These are phyloP conservation scores for Pittosporum tobira DNA, from an alignment of 129 eudicot genomes.

Conservation along the genomic window DNA sequence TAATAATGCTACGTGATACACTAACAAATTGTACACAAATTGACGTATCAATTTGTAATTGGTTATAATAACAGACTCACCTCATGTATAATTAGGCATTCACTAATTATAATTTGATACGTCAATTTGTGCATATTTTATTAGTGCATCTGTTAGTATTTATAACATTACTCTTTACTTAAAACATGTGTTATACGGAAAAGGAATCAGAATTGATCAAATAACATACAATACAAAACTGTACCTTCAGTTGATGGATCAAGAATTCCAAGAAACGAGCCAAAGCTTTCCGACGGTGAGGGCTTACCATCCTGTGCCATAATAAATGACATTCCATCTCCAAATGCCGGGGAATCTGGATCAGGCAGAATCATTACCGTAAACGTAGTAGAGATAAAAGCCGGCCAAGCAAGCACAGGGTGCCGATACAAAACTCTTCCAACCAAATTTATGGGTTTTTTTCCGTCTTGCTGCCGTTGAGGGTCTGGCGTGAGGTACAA, in stretches of 20 bases:
- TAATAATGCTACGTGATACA: too few species aligned
- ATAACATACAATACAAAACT: neutral
- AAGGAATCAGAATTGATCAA: neutral
- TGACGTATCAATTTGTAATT: too few species aligned
- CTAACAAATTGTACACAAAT: too few species aligned
- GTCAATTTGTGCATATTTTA: too few species aligned
- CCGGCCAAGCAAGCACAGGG: constrained; percentile 54
- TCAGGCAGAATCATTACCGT: constrained; percentile 28
- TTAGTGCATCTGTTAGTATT: too few species aligned
- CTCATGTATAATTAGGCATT: too few species aligned
- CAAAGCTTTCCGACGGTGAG: constrained; percentile 47
- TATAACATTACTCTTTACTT: too few species aligned
- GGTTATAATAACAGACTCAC: too few species aligned
- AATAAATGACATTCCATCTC: constrained; percentile 68
- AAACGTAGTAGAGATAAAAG: constrained; percentile 49
- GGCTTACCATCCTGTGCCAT: constrained; percentile 49
- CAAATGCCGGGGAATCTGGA: constrained; percentile 20
- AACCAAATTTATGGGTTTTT: constrained; percentile 1
- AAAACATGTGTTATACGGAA: too few species aligned
- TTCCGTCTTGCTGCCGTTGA: neutral
- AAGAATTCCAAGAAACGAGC: constrained; percentile 50
- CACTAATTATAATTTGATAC: too few species aligned
- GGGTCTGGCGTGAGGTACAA: constrained; percentile 35
- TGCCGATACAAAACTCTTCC: constrained; percentile 45
- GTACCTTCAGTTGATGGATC: constrained; percentile 48